Base-by-base conservation (phyloP, 148 eudicot genomes). In the Amaranthus cruentus region DNA sequence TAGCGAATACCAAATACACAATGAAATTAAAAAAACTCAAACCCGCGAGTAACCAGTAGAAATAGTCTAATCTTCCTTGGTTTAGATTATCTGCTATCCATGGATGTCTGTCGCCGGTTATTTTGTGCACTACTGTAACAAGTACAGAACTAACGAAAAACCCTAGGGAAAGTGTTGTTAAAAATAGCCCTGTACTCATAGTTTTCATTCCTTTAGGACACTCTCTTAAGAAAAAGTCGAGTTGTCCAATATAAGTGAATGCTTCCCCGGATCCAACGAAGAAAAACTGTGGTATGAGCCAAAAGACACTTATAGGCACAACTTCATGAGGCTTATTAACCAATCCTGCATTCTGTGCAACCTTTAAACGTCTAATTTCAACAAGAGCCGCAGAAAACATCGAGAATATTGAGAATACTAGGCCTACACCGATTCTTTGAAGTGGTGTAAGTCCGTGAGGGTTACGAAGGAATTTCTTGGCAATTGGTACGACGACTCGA, bases 171-270 rank as follows among this genome's bases (percentile, higher is more conserved):
- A 93, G 88, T 0, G 98, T 93, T 65, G 92, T 93, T 60, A 93
- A 73, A 68, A 93, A 93, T 55, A 93, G 53, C 69, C 98, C 98
- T 0, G 98, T 91, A 73, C 96, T 90, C 89, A 93, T 93, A 0
- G 98, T 93, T 82, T 93, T 93, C 98, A 93, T 93, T 73, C 98
- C 98, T 47, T 88, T 91, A 0, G 98, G 98, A 50, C 98, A 93
- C 83, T 93, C 96, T 83, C 92, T 83, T 46, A 93, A 77, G 81
- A 92, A 92, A 72, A 92, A 92, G 73, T 94, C 97, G 2, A 94
- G 90, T 68, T 94, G 98, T 2, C 98, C 98, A 0, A 87, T 85
- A 75, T 94, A 94, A 0, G 86, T 91, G 42, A 94, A 91, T 0
- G 98, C 98, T 83, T 90, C 98, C 5, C 98, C 98, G 3, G 98